phyloP scores from a whole-genome alignment of 106 monocot genomes.

The Amphibolis antarctica region DNA sequence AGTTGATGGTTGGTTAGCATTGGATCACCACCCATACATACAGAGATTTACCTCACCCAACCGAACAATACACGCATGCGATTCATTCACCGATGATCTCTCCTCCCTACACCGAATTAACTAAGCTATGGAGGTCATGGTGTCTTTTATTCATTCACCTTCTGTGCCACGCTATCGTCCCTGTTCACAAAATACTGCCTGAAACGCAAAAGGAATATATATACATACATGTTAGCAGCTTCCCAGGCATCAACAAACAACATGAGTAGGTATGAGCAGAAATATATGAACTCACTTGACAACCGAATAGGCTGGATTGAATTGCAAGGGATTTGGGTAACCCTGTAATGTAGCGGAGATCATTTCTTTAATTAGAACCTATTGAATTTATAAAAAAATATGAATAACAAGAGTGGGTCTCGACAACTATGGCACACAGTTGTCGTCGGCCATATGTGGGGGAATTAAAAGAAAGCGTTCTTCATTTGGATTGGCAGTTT shows the following conservation, averaged over 20 bases:
- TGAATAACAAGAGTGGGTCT: background rate
- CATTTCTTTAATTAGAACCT: background rate
- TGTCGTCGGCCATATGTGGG: too few species aligned
- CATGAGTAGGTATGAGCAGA: background rate
- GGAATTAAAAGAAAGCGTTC: too few species aligned
- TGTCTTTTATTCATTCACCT: too few species aligned
- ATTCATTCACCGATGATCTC: too few species aligned
- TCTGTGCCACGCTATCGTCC: slow-evolving; percentile 31
- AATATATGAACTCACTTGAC: slow-evolving; percentile 19
- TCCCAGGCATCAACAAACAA: background rate
- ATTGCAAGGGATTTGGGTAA: slow-evolving; percentile 22
- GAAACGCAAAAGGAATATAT: background rate
- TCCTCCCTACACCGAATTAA: too few species aligned
- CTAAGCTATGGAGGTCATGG: too few species aligned
- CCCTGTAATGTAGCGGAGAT: slow-evolving; percentile 10
- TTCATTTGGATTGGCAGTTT: too few species aligned
- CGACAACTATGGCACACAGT: too few species aligned
- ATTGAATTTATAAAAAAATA: background rate
- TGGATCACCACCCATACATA: too few species aligned
- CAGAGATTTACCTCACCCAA: too few species aligned
- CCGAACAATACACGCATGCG: too few species aligned
- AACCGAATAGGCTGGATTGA: slow-evolving; percentile 29
- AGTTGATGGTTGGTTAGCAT: too few species aligned
- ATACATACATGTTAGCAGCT: background rate
- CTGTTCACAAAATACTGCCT: slow-evolving; percentile 38